Base-by-base conservation (phyloP, 2,329 filamentous ascomycete species). In the Corinectria fuckeliana region DNA sequence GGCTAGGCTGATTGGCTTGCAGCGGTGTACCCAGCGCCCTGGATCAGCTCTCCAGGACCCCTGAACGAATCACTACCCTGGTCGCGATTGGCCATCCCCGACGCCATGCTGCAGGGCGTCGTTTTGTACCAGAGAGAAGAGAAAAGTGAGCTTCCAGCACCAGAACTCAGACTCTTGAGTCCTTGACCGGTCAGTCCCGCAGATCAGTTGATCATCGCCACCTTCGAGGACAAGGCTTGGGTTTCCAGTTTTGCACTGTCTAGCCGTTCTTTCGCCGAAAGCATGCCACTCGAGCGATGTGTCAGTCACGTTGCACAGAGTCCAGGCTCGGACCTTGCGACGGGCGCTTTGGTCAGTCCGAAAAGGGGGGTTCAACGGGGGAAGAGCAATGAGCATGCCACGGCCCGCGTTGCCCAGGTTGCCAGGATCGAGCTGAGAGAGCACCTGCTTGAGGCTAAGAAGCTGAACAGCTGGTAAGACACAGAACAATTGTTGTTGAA, bases 1-100 rank as follows among this genome's bases (percentile, higher is more conserved):
- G 61, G 58, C 58, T 66, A 58, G 61, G 58, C 58, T 66, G 64
- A 70, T 70, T 68, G 68, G 68, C 51, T 53, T 61, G 48, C 50
- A 41, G 42, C 47, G 38, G 48, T 50, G 47, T 52, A 62, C 57
- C 65, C 61, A 62, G 47, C 23, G 57, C 50, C 50, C 59, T 69
- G 67, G 66, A 61, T 67, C 62, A 49, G 50, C 58, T 62, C 23
- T 45, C 42, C 38, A 50, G 38, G 20, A 50, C 56, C 67, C 65
- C 60, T 65, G 56, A 26, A 57, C 44, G 41, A 45, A 52, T 50
- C 50, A 48, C 60, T 56, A 44, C n/a, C n/a, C n/a, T n/a, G n/a
- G n/a, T n/a, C n/a, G 50, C 59, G 51, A 45, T 42, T 44, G 36
- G 56, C 48, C 41, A 67, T 50, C 52, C 45, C 56, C 56, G 57